Base-by-base conservation (phyloP, 1,139 yeast species). In the Williopsis jadinii region DNA sequence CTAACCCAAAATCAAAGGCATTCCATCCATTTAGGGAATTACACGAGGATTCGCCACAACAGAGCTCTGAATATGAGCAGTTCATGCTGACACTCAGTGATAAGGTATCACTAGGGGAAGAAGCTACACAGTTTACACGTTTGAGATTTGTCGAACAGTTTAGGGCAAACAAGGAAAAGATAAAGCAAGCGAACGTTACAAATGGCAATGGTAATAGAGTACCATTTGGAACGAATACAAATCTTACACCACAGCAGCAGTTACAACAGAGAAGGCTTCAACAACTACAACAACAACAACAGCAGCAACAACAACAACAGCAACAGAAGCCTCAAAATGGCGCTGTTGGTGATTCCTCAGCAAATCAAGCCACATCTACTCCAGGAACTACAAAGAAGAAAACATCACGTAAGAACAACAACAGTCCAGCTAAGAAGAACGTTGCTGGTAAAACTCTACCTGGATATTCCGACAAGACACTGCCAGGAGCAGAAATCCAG, bases 31-130 rank as follows among this genome's bases (percentile, higher is more conserved):
- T 64, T 50, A 59, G 63, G 38, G 75, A 73, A 29, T 59, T 79
- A 37, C 85, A 79, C 52, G 86, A 79, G 53, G 85, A 80, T 47
- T 60, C 70, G 32, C 75, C 77, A 11, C 95, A 86, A 56, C 84
- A 84, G 54, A 82, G 85, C 31, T 80, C 90, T 3, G 95, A 88
- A 50, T 88, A 85, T 62, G 97, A 92, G 62, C 95, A 86, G 58
- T 70, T 88, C 57, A 90, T 92, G 97, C 65, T 78, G 33, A 58
- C 63, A 3, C 54, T 64, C 62, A 61, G 55, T 41, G 68, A 63
- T 38, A 56, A 60, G 37, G 24, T 24, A 24, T 42, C 44, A n/a
- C 50, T 50, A 12, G 51, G 64, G 1, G 52, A 64, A 8, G 62
- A 56, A 35, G 42, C 65, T 10, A 56, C 62, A 1, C 74, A 72